These are phyloP conservation scores for Ogataea corticis DNA, from an alignment of 805 yeast genomes.

Conservation along the genomic window DNA sequence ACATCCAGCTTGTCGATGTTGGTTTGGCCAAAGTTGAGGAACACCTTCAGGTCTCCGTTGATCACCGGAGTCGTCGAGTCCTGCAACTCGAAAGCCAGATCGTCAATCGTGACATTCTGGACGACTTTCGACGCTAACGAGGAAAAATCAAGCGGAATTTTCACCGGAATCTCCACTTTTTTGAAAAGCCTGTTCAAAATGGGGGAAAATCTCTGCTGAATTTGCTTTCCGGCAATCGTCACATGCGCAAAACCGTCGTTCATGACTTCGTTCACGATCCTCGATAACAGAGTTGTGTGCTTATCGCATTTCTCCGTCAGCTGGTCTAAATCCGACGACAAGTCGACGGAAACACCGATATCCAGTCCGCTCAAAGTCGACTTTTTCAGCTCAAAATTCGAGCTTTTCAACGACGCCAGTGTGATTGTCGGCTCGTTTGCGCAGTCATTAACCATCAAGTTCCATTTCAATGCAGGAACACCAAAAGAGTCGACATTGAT, in stretches of 20 bases:
- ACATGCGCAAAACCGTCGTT: conserved; percentile 12
- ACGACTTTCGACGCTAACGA: conserved; percentile 24
- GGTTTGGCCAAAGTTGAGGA: conserved; percentile 22
- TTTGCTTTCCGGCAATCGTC: conserved; percentile 13
- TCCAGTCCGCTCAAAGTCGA: conserved; percentile 6
- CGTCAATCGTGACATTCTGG: conserved; percentile 39
- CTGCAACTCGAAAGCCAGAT: conserved; percentile 37
- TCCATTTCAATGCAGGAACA: conserved; percentile 41
- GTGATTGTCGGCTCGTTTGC: conserved; percentile 28
- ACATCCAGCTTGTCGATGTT: conserved; percentile 25
- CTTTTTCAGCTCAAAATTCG: conserved; percentile 13
- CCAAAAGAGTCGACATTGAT: conserved; percentile 14
- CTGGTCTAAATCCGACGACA: conserved; percentile 9
- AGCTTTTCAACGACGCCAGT: conserved; percentile 27
- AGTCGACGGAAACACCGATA: conserved; percentile 14
- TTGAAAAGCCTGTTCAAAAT: conserved; percentile 15
- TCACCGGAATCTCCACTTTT: conserved; percentile 17
- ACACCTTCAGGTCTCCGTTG: conserved; percentile 39
- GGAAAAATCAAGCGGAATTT: conserved; percentile 18
- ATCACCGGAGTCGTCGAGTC: conserved; percentile 36
- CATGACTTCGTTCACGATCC: conserved; percentile 12
- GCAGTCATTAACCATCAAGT: conserved; percentile 39
- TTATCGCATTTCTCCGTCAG: conserved; percentile 15
- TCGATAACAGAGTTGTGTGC: conserved; percentile 19
- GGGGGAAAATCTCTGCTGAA: conserved; percentile 6